A percentile compares a stretch with the other conserved stretches of the same genome.
Conservation (phyloP, 805 yeast species). For the Nakazawaea sp. region DNA sequence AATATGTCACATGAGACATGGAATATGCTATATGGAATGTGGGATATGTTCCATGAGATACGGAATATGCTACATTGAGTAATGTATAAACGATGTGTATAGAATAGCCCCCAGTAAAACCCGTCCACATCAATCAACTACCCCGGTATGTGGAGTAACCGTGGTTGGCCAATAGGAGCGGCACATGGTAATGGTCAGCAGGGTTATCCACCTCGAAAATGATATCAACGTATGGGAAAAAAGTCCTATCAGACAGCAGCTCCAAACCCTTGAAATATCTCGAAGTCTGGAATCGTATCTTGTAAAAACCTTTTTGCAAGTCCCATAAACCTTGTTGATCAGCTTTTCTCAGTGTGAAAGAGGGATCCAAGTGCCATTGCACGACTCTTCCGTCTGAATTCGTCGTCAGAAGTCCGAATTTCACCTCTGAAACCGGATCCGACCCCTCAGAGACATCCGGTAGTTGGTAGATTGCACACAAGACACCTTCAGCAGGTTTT, state of each 20-base stretch:
- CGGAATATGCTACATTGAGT: too few species aligned
- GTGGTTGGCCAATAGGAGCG: slow-evolving; percentile 75
- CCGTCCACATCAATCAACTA: too few species aligned
- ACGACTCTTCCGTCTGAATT: slow-evolving; percentile 77
- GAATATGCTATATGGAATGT: too few species aligned
- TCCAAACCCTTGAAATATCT: slow-evolving; percentile 40
- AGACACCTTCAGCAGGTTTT: slow-evolving; percentile 72
- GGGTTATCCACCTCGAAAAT: slow-evolving; percentile 64
- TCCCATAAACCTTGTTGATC: slow-evolving; percentile 13
- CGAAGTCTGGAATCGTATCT: slow-evolving; percentile 70
- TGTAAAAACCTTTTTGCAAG: slow-evolving; percentile 59
- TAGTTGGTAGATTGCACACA: slow-evolving; percentile 49
- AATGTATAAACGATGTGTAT: too few species aligned
- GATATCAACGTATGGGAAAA: slow-evolving; percentile 86
- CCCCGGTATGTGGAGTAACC: slow-evolving; percentile 93
- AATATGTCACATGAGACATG: too few species aligned
- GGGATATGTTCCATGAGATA: too few species aligned
- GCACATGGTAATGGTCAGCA: slow-evolving; percentile 84
- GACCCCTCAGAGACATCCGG: slow-evolving; percentile 20
- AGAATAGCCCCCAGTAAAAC: too few species aligned
- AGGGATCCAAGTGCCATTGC: slow-evolving; percentile 52
- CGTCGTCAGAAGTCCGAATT: slow-evolving; percentile 63
- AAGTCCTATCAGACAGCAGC: slow-evolving; percentile 34
- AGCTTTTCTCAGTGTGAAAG: slow-evolving; percentile 10
- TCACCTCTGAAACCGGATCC: slow-evolving; percentile 16